Conservation (phyloP, 441 rosid species). For the Omphalea diandra region DNA sequence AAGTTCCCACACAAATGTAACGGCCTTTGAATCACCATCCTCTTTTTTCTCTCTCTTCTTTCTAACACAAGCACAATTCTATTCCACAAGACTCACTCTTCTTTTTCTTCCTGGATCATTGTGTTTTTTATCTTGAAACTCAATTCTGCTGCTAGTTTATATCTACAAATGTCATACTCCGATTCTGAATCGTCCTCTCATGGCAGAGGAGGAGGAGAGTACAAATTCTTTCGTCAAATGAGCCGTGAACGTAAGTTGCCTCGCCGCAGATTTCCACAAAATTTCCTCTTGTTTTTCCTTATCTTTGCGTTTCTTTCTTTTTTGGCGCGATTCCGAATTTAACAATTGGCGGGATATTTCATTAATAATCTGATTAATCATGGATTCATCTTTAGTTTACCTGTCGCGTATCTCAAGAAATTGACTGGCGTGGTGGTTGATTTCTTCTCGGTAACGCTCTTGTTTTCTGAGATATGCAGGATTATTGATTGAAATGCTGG, state of each 20-base stretch:
- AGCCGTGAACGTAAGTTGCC: conserved; percentile 73
- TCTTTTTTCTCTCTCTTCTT: conserved; percentile 24
- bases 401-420: background rate
- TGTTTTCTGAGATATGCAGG: conserved; percentile 37
- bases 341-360: background rate
- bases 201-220: conserved; percentile 44
- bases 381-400: background rate
- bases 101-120: background rate
- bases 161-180: conserved; percentile 71
- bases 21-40: conserved; percentile 29
- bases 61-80: background rate
- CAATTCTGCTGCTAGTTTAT: background rate
- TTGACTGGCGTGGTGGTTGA: background rate
- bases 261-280: background rate
- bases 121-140: background rate
- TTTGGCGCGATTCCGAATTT: conserved; percentile 13
- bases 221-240: conserved; percentile 73
- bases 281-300: background rate
- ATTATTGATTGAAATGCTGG: conserved; percentile 81
- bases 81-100: conserved; percentile 1
- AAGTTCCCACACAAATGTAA: conserved; percentile 29
- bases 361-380: background rate
- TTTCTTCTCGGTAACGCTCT: background rate
- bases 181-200: conserved; percentile 68
- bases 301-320: too few species aligned